Percentiles rank a stretch among this genome's conserved stretches.
phyloP scores from a whole-genome alignment of 306 rosid species.

The Rubus parviflorus region DNA sequence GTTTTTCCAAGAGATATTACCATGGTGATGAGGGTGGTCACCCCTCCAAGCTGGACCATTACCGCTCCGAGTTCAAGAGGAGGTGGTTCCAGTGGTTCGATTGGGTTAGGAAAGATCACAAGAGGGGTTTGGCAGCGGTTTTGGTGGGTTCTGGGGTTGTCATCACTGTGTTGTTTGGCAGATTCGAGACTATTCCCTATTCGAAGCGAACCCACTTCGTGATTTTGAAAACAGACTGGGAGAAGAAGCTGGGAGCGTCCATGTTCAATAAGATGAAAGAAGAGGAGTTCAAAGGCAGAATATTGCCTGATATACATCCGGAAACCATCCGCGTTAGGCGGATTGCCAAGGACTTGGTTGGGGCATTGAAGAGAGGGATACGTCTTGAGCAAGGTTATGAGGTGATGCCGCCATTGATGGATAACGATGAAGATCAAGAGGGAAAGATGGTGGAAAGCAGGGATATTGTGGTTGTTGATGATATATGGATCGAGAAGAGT shows the following conservation, averaged over 20 bases:
- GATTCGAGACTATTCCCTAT: slow-evolving; percentile 68
- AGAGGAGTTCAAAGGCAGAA: slow-evolving; percentile 52
- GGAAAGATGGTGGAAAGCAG: too few species aligned
- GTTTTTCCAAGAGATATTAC: slow-evolving; percentile 56
- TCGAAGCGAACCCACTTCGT: slow-evolving; percentile 70
- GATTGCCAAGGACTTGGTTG: slow-evolving; percentile 60
- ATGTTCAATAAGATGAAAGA: slow-evolving; percentile 52
- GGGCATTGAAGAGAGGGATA: slow-evolving; percentile 70
- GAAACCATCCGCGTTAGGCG: slow-evolving; percentile 66
- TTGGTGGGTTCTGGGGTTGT: slow-evolving; percentile 58
- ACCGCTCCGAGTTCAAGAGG: slow-evolving; percentile 14
- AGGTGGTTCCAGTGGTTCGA: slow-evolving; percentile 62
- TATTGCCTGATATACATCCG: slow-evolving; percentile 69
- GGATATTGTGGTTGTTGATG: slow-evolving; percentile 38
- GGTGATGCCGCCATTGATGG: slow-evolving; percentile 40
- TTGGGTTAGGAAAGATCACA: slow-evolving; percentile 32
- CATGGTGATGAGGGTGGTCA: slow-evolving; percentile 37
- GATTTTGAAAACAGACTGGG: slow-evolving; percentile 54
- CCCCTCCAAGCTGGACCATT: too few species aligned
- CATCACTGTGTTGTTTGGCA: slow-evolving; percentile 54
- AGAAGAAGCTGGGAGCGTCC: slow-evolving; percentile 65
- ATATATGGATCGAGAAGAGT: slow-evolving; percentile 64
- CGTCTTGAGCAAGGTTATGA: slow-evolving; percentile 48
- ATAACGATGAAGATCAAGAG: background rate
- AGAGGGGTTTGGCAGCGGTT: slow-evolving; percentile 42